phyloP scores from a whole-genome alignment of 441 rosid species.

The Pelargonium cotyledonis region DNA sequence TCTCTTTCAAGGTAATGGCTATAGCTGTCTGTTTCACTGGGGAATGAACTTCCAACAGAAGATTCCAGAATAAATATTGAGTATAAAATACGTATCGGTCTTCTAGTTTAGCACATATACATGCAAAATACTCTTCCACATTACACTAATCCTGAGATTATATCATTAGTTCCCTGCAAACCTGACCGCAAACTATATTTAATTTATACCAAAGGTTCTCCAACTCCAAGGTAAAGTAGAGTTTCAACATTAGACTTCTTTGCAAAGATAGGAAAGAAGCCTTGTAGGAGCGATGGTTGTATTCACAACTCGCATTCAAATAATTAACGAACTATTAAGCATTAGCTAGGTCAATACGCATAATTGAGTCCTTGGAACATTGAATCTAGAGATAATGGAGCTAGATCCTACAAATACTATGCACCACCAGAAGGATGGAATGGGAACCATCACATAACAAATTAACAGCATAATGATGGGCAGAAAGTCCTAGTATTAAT shows the following conservation, averaged over 20 bases:
- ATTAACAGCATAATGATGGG: too few relatives aligned
- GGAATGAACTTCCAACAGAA: neutral
- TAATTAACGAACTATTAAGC: too few relatives aligned
- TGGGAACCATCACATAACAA: too few relatives aligned
- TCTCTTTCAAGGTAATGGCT: neutral
- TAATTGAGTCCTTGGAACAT: too few relatives aligned
- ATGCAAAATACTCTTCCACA: neutral
- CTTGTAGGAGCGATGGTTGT: too few relatives aligned
- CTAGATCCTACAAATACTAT: too few relatives aligned
- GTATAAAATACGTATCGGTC: neutral
- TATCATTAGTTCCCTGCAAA: neutral
- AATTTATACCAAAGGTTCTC: neutral
- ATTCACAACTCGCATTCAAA: too few relatives aligned
- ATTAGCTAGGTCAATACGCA: too few relatives aligned
- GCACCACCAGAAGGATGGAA: too few relatives aligned
- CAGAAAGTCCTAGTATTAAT: too few relatives aligned
- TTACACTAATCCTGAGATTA: neutral
- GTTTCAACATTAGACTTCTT: neutral
- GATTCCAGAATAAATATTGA: neutral
- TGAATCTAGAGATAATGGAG: too few relatives aligned
- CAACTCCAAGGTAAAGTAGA: neutral
- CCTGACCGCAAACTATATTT: neutral
- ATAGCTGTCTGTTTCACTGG: neutral
- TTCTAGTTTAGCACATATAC: neutral
- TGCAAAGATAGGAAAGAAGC: too few relatives aligned